Evolutionary conservation across 768 basidiomycete species (phyloP), one percentile per base, ranked within the genome.

Genomic region (Termitomyces sp.): DNA sequence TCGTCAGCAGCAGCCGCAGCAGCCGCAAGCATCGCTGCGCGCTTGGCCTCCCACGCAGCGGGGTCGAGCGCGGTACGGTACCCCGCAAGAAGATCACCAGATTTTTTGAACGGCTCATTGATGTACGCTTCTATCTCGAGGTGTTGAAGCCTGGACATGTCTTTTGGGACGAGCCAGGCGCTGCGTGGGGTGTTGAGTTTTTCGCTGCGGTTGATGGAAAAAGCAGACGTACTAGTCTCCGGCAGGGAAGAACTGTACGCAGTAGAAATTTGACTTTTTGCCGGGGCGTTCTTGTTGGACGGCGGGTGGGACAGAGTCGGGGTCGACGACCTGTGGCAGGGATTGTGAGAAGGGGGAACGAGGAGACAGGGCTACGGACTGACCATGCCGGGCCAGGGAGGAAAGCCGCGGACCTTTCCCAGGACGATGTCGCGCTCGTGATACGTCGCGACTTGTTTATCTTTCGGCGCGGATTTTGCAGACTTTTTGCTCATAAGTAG

Each of bases 141-240:
- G 5, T 77, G 70, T 64, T 86, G 82, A 25, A 98, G 82, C 60
- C 82, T 82, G 21, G 86, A 90, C 52, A 98, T 85, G 71, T 97
- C 95, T 65, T 88, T 89, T 1, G 87, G 68, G 32, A 84, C 76
- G 41, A 91, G 78, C 95, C 95, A 98, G 19, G 92, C 82, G 73
- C 95, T 98, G 62, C 2, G 2, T 23, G 16, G 11, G 32, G 35
- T 1, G n/a, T n/a, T n/a, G n/a, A n/a, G n/a, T n/a, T n/a, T n/a
- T n/a, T n/a, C n/a, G n/a, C n/a, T n/a, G n/a, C n/a, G n/a, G n/a
- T n/a, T n/a, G n/a, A n/a, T n/a, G n/a, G n/a, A n/a, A n/a, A n/a
- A n/a, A n/a, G n/a, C n/a, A n/a, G n/a, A 86, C 96, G 71, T 66
- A 98, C 97, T 87, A 91, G 73, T 98, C 96, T 51, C 91, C 95